A percentile compares a stretch with the other conserved stretches of the same genome.
These are phyloP conservation scores for Fraxinus excelsior DNA, from an alignment of 257 asterid species.

Conservation along the genomic window DNA sequence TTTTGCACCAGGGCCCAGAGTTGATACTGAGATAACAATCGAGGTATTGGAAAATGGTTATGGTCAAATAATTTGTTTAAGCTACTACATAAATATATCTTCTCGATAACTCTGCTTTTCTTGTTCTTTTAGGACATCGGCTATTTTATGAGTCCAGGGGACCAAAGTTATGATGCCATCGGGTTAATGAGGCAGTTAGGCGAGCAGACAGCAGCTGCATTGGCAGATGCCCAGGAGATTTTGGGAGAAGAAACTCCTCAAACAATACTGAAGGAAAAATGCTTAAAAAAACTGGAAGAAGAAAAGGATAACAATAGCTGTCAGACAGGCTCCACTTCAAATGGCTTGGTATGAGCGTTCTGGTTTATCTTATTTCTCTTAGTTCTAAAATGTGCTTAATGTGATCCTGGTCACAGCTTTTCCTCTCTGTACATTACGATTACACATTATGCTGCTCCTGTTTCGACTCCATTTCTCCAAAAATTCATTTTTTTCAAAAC, in stretches of 20 bases:
- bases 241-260: constrained; percentile 93
- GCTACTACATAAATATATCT: neutral
- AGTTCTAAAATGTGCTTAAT: neutral
- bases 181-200: constrained; percentile 92
- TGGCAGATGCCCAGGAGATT: constrained; percentile 89
- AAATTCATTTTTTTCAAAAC: too few species aligned
- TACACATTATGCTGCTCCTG: neutral
- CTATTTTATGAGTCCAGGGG: constrained; percentile 75
- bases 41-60: constrained; percentile 53
- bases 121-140: constrained; percentile 69
- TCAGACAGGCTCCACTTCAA: constrained; percentile 40
- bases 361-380: constrained; percentile 1
- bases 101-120: neutral
- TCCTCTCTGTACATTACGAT: neutral
- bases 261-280: constrained; percentile 59
- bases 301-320: constrained; percentile 38
- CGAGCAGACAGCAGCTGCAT: constrained; percentile 89
- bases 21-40: constrained; percentile 77
- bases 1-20: constrained; percentile 73
- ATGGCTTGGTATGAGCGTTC: constrained; percentile 47
- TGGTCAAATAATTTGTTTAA: neutral
- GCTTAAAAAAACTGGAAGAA: constrained; percentile 34
- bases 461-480: too few species aligned
- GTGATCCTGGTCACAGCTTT: neutral
- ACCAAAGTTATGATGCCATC: constrained; percentile 78